Base-by-base conservation (phyloP, 768 basidiomycete species). In the Suillus tomentosus region DNA sequence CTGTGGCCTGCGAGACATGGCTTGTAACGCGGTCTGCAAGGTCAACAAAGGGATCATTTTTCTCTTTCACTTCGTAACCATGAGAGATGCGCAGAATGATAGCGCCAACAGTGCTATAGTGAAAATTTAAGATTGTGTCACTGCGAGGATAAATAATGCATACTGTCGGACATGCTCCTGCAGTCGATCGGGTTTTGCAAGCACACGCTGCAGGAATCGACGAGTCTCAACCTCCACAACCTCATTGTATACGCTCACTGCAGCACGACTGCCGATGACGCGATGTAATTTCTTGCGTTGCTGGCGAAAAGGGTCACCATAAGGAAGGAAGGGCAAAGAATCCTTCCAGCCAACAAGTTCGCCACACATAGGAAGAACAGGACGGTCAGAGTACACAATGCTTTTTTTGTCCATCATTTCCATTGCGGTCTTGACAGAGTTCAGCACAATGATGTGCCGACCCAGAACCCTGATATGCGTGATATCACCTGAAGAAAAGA, bases 311-410 rank as follows among this genome's bases (percentile, higher is more conserved):
- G 69, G 77, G 56, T 81, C 75, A 55, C 78, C 79, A 69, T 80
- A 80, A 37, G 75, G 76, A 58, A 77, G 72, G 27, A 81, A 71
- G n/a, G 76, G 74, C 58, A 81, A 66, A 2, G 75, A 69, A 55
- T 77, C 60, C 64, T 75, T 71, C 71, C 72, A 74, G 34, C 72
- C 77, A 36, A 77, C 70, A 13, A 77, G 70, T 47, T 76, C 73
- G 48, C 73, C 74, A 61, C 74, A 74, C 79, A 81, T 80, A 2
- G 79, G 74, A 37, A 81, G 64, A 22, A 75, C 71, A 0, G 88
- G 87, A 24, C 88, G 83, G 68, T 89, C 88, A 36, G 87, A 88
- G 72, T 88, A 89, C 2, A 53, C 2, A 31, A 22, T 10, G 2
- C 47, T 48, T 48, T 48, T 13, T 6, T 2, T 48, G 47, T 48